These are phyloP conservation scores for Kodamaea nitidulidarum DNA, from an alignment of 805 yeast genomes.

Conservation along the genomic window DNA sequence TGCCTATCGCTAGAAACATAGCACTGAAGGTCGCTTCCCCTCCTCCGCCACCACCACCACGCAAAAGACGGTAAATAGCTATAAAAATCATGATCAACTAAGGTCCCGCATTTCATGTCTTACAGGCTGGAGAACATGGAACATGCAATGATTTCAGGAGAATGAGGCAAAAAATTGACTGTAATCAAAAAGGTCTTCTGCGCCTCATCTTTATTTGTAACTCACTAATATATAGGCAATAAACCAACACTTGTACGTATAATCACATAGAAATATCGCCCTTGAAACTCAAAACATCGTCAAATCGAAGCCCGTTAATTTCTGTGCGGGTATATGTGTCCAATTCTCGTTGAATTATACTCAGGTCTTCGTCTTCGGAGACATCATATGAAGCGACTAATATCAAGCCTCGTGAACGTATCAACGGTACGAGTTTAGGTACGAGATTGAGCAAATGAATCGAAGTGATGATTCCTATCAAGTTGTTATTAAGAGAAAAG, in stretches of 20 bases:
- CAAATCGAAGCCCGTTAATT: conserved; percentile 64
- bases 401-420: conserved; percentile 76
- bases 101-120: no score
- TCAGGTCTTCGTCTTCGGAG: conserved; percentile 23
- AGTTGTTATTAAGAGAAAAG: conserved; percentile 76
- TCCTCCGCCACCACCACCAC: conserved; percentile 36
- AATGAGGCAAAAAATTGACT: no score
- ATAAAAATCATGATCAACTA: no score
- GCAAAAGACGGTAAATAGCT: conserved; percentile 20
- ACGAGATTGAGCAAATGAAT: conserved; percentile 65
- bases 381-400: conserved; percentile 64
- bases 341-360: conserved; percentile 26
- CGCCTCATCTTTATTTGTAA: no score
- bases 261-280: conserved; percentile 40
- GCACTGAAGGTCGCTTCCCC: conserved; percentile 11
- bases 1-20: background rate
- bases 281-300: conserved; percentile 61
- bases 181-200: no score
- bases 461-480: conserved; percentile 80
- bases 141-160: no score
- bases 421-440: conserved; percentile 69
- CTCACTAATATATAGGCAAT: no score
- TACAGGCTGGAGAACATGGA: no score
- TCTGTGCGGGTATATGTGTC: conserved; percentile 40
- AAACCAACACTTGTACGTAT: no score